Evolutionary conservation across 1,284 basidiomycete species (phyloP), one percentile per base, ranked within the genome.

Genomic region (Ustilago curta): DNA sequence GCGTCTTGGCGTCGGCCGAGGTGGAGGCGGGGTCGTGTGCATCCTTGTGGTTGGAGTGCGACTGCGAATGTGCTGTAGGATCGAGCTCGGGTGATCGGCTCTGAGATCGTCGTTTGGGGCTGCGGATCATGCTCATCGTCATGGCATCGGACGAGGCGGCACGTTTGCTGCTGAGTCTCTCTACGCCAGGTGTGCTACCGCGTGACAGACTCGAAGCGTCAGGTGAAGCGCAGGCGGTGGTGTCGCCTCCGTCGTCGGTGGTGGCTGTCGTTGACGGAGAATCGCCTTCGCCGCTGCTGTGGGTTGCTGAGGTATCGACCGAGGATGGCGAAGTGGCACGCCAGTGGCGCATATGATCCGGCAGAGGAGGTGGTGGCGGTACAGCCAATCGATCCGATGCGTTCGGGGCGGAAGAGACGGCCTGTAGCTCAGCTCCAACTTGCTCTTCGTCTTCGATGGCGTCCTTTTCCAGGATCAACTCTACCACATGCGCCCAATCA

Each of bases 291-390:
- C 63, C 66, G 51, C 76, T 77, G 53, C 72, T 75, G 55, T 72
- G 68, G 4, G 76, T 77, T n/a, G 63, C 76, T 18, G 69, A 67
- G 1, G 77, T 79, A 57, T 79, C 77, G 42, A 79, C 77, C 8
- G 77, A 79, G 8, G 77, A 70, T n/a, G 77, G 76, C 43, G 74
- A 77, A 14, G 71, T 66, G 18, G 77, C 77, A 14, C 77, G 60
- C 71, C 76, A 79, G 40, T 72, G 74, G 11, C 77, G 71, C 64
- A 79, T 65, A 42, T 77, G 77, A 44, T 79, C 77, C 19, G 77
- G 76, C 16, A 79, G 50, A 21, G 67, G 60, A 16, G 67, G 61
- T 40, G 66, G 70, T 14, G 74, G 73, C 18, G 58, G 58, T 19
- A 67, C 56, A 8, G 47, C 42, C 16, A 64, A 56, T 35, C 62